These are phyloP conservation scores for Trichoderma lentiforme DNA, from an alignment of 2,329 filamentous ascomycete species.

Conservation along the genomic window DNA sequence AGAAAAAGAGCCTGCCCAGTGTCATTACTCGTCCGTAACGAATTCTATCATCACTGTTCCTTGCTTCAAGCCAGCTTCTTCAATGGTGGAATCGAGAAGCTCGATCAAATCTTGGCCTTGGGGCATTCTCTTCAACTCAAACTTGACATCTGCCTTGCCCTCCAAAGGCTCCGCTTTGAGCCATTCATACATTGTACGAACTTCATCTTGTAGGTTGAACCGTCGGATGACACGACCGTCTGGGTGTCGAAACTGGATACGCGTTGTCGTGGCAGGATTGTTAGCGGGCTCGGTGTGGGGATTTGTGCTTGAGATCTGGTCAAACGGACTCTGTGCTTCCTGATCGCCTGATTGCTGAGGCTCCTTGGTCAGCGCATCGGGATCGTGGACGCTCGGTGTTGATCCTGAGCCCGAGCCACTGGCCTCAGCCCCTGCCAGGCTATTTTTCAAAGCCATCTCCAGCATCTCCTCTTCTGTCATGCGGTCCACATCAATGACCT, in stretches of 20 bases:
- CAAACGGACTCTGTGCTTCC: constrained; percentile 52
- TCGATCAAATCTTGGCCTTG: constrained; percentile 79
- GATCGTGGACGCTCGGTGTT: constrained; percentile 65
- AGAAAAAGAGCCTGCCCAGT: background rate
- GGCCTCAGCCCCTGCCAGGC: constrained; percentile 54
- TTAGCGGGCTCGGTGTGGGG: constrained; percentile 76
- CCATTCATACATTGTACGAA: constrained; percentile 90
- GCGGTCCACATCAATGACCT: constrained; percentile 71
- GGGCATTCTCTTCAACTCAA: constrained; percentile 82
- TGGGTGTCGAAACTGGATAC: constrained; percentile 89
- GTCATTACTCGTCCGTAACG: constrained; percentile 50
- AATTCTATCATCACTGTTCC: constrained; percentile 96
- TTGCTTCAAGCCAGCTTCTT: constrained; percentile 82
- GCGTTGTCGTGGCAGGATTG: constrained; percentile 69
- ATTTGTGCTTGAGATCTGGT: constrained; percentile 65
- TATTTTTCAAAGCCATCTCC: constrained; percentile 88
- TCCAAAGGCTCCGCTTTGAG: constrained; percentile 84
- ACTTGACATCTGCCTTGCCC: constrained; percentile 72
- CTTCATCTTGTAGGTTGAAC: constrained; percentile 73
- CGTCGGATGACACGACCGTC: constrained; percentile 80
- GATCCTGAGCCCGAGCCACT: constrained; percentile 34
- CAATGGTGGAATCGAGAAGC: constrained; percentile 68
- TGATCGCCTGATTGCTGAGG: constrained; percentile 40
- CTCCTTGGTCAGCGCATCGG: constrained; percentile 78
- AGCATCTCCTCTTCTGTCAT: constrained; percentile 99